Base-by-base conservation (phyloP, 352 stramenopile genomes). In the Phytophthora nicotianae region DNA sequence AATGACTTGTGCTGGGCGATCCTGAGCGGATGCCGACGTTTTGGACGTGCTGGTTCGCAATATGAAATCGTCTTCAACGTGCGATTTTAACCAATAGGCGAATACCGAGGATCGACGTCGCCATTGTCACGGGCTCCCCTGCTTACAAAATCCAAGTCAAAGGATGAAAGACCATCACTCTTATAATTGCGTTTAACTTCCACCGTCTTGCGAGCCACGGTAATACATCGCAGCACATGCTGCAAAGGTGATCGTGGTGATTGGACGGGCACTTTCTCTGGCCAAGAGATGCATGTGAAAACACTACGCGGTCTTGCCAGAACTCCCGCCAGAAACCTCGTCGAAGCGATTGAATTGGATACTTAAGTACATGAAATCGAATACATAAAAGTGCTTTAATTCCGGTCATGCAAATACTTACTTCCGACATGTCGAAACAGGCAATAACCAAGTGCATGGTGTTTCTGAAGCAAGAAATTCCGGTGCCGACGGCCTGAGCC, bases 291-390 rank as follows among this genome's bases (percentile, higher is more conserved):
- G 49, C 48, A 65, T 54, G 53, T 32, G 54, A 69, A 51, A 20
- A 50, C 35, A 56, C 35, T 9, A 29, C 24, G 24, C 24, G 24
- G 24, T 13, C 29, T 9, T 35, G 29, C n/a, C 3, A 14, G 38
- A 10, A 20, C 16, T 45, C 17, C 4, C 11, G 38, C 1, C 10
- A 26, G 5, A 17, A 45, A 24, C 17, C 6, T 24, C 17, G 19
- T 24, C 17, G 38, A 45, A 45, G 38, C 81, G 82, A 41, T 89
- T 92, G 53, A 97, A n/a, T n/a, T n/a, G n/a, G n/a, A n/a, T n/a
- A n/a, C n/a, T n/a, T n/a, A n/a, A n/a, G n/a, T n/a, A n/a, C n/a
- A n/a, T n/a, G n/a, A n/a, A n/a, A n/a, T n/a, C n/a, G n/a, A n/a
- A n/a, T n/a, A n/a, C n/a, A n/a, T n/a, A n/a, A n/a, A n/a, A n/a